These are phyloP conservation scores for Lanmaoa rubissima DNA, from an alignment of 768 basidiomycete species.

Conservation along the genomic window DNA sequence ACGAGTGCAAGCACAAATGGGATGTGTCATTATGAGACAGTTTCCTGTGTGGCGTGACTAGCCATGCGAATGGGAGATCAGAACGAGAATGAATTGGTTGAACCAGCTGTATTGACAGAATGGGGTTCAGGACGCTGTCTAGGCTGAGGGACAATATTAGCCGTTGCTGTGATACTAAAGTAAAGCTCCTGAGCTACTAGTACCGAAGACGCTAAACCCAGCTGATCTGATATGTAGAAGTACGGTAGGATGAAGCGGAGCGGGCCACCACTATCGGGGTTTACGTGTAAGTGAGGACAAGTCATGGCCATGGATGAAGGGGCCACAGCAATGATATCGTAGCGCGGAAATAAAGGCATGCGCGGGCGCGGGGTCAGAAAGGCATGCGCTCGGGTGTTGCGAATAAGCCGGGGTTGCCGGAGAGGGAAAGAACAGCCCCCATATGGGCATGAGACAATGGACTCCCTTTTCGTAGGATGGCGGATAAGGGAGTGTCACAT, in stretches of 20 bases:
- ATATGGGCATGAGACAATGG: slow-evolving; percentile 24
- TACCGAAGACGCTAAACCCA: slow-evolving; percentile 22
- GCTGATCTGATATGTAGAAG: slow-evolving; percentile 18
- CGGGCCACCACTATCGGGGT: slow-evolving; percentile 19
- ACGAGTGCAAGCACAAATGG: not conserved
- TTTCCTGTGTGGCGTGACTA: slow-evolving; percentile 12
- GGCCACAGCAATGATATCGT: slow-evolving; percentile 8
- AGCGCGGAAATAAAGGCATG: slow-evolving; percentile 26
- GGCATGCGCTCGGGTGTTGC: slow-evolving; percentile 23
- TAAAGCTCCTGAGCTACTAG: slow-evolving; percentile 16
- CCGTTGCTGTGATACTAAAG: slow-evolving; percentile 12
- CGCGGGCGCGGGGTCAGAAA: slow-evolving; percentile 19
- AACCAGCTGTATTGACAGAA: slow-evolving; percentile 16
- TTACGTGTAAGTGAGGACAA: slow-evolving; percentile 26
- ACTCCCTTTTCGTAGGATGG: slow-evolving; percentile 12
- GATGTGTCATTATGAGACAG: slow-evolving; percentile 23
- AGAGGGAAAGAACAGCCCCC: slow-evolving; percentile 2
- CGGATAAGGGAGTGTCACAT: slow-evolving; percentile 21
- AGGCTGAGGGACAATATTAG: slow-evolving; percentile 14
- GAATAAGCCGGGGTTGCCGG: slow-evolving; percentile 28
- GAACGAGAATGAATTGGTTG: slow-evolving; percentile 14
- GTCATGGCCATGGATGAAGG: slow-evolving; percentile 12
- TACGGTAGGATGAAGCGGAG: slow-evolving; percentile 7
- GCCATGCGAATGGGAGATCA: slow-evolving; percentile 18
- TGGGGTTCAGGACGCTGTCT: slow-evolving; percentile 11